These are phyloP conservation scores for Setaria viridis DNA, from an alignment of 202 grass and related monocot species.

Conservation along the genomic window DNA sequence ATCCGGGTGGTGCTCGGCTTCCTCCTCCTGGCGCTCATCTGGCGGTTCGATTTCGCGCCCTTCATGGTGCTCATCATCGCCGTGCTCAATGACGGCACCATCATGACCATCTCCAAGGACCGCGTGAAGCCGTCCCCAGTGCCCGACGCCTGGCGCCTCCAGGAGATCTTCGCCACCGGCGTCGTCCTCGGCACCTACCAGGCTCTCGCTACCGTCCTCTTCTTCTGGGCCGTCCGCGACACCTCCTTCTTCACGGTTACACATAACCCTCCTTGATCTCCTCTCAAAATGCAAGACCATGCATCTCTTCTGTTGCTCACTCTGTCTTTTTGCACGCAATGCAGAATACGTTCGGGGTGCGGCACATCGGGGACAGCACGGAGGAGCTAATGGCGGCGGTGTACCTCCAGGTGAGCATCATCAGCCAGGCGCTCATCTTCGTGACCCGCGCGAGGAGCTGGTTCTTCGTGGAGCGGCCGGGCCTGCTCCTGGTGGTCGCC, in stretches of 20 bases:
- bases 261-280: neutral
- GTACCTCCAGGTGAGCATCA: slow-evolving; percentile 96
- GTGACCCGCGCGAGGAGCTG: slow-evolving; percentile 68
- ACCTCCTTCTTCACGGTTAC: slow-evolving; percentile 41
- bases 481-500: slow-evolving; percentile 49
- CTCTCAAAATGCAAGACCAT: neutral
- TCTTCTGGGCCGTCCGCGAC: slow-evolving; percentile 52
- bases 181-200: slow-evolving; percentile 70
- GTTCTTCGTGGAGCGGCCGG: slow-evolving; percentile 66
- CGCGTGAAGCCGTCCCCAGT: slow-evolving; percentile 65
- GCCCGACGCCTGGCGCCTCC: slow-evolving; percentile 65
- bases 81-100: slow-evolving; percentile 84
- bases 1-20: slow-evolving; percentile 74
- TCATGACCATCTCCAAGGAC: slow-evolving; percentile 92
- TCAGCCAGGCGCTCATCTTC: slow-evolving; percentile 95
- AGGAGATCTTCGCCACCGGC: slow-evolving; percentile 83
- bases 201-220: slow-evolving; percentile 69
- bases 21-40: slow-evolving; percentile 71
- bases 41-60: slow-evolving; percentile 65
- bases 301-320: neutral
- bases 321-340: neutral
- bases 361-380: slow-evolving; percentile 39
- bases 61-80: slow-evolving; percentile 91
- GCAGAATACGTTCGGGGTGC: slow-evolving; percentile 58
- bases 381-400: slow-evolving; percentile 77